Base-by-base conservation (phyloP, 352 stramenopile species). In the Pythium oligandrum region DNA sequence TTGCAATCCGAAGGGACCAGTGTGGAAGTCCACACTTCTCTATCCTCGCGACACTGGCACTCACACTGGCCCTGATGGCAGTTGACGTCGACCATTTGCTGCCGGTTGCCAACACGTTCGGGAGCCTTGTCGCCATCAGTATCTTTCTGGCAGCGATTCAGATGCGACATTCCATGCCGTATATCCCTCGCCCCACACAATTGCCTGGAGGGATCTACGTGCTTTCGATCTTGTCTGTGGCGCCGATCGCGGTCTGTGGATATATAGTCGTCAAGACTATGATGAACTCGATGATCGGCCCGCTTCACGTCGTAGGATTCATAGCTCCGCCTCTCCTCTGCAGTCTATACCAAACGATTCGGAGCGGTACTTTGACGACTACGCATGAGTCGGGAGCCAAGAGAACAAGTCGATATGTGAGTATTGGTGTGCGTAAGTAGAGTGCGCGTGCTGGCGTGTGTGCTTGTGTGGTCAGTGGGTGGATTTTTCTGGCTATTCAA, bases 71-170 rank as follows among this genome's bases (percentile, higher is more conserved):
- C n/a, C 40, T 74, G 17, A 53, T 70, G 31, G 48, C 48, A 3
- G 34, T 71, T 1, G 44, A 71, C 44, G 71, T 89, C 48, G 61
- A 88, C n/a, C 55, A 67, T 31, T 66, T 86, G 31, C 52, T 93
- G 6, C 70, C 83, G n/a, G 67, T 95, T 50, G 59, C 91, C 40
- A 97, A 96, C 65, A 73, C 88, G 8, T 82, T 94, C 42, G 94
- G 89, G 59, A 65, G 73, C 34, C 53, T 87, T 40, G 58, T 73
- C 10, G 64, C 93, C 32, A 46, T 94, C 17, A 67, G 95, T 37
- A 81, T 96, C 47, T 90, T 96, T 57, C 58, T 65, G 6, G 72
- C 89, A 6, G 95, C 89, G 63, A 59, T 96, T 45, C 78, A 91
- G 52, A 68, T 97, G 2, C 73, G 89, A 2, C 56, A 79, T 12